These are phyloP conservation scores for Ceratobasidium sp. DNA, from an alignment of 1,284 basidiomycete species.

Conservation along the genomic window DNA sequence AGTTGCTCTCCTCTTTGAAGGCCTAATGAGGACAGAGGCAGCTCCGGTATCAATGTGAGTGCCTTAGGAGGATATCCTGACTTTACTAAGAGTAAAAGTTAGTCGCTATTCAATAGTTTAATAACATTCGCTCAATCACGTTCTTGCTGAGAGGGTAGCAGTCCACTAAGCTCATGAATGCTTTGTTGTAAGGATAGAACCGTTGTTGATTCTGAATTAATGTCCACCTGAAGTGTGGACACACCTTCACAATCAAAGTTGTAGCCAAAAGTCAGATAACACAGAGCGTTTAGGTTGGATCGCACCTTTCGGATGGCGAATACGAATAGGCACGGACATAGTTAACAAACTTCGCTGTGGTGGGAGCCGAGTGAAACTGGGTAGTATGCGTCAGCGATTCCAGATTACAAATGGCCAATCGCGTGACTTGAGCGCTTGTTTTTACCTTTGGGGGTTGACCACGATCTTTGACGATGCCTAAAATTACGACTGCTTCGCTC, in stretches of 20 bases:
- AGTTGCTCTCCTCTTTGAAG: constrained; percentile 83
- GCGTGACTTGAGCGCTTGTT: neutral
- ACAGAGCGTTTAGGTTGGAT: constrained; percentile 70
- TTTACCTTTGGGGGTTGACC: too few relatives aligned
- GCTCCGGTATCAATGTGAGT: constrained; percentile 74
- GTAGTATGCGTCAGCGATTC: constrained; percentile 39
- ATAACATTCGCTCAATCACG: constrained; percentile 61
- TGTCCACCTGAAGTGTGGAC: constrained; percentile 56
- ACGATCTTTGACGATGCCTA: constrained; percentile 66
- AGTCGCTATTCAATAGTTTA: neutral
- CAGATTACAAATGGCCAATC: neutral
- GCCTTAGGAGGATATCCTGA: constrained; percentile 83
- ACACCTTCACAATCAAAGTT: constrained; percentile 62
- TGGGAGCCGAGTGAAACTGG: neutral
- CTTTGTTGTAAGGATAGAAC: constrained; percentile 54
- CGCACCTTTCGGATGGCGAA: constrained; percentile 82
- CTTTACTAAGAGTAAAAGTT: constrained; percentile 67
- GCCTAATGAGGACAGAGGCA: constrained; percentile 78
- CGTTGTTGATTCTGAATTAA: constrained; percentile 53
- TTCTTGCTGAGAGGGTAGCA: constrained; percentile 79
- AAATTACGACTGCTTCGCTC: constrained; percentile 61
- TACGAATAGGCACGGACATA: constrained; percentile 63
- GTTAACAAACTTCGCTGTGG: neutral
- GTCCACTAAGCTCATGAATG: constrained; percentile 60
- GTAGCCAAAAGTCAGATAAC: constrained; percentile 68